Conservation (phyloP, 2,329 filamentous ascomycete species). For the Spiromastix sp. region DNA sequence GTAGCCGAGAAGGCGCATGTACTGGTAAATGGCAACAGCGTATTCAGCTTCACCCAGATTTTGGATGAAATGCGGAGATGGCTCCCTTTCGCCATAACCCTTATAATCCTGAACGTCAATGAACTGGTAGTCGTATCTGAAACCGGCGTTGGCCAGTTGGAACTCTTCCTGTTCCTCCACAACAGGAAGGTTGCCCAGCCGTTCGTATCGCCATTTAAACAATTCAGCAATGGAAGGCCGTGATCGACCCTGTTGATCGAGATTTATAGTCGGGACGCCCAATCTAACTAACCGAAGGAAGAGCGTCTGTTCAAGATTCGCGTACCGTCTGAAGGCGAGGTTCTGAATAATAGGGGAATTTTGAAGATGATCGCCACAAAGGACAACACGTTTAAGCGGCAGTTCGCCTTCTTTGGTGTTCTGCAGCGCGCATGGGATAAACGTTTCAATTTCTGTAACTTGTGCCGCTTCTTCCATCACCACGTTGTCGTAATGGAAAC, state of each 20-base stretch:
- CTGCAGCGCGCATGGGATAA: conserved; percentile 90
- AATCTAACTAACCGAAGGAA: conserved; percentile 85
- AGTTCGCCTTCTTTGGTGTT: conserved; percentile 63
- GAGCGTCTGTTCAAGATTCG: conserved; percentile 89
- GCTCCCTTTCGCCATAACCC: conserved; percentile 76
- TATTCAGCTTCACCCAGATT: conserved; percentile 97
- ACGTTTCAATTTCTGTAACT: conserved; percentile 94
- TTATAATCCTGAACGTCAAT: conserved; percentile 93
- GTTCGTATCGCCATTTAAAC: conserved; percentile 86
- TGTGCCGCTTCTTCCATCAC: conserved; percentile 98
- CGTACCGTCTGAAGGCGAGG: conserved; percentile 85
- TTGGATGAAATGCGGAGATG: conserved; percentile 88
- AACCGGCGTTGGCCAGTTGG: conserved; percentile 74
- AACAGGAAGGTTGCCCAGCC: conserved; percentile 66
- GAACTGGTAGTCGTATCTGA: conserved; percentile 92
- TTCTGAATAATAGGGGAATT: conserved; percentile 96
- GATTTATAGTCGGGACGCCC: conserved; percentile 78
- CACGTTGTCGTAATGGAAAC: conserved; percentile 95
- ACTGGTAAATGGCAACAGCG: conserved; percentile 87
- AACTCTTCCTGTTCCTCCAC: conserved; percentile 64
- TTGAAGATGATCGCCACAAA: conserved; percentile 92
- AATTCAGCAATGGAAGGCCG: conserved; percentile 77
- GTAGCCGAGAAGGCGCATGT: conserved; percentile 93
- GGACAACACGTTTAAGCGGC: conserved; percentile 73
- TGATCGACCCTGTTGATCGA: conserved; percentile 89